A percentile compares a stretch with the other conserved stretches of the same genome.
Evolutionary conservation across 192 early-diverging fungal genomes (phyloP).

Genomic region (Linderina pennispora): DNA sequence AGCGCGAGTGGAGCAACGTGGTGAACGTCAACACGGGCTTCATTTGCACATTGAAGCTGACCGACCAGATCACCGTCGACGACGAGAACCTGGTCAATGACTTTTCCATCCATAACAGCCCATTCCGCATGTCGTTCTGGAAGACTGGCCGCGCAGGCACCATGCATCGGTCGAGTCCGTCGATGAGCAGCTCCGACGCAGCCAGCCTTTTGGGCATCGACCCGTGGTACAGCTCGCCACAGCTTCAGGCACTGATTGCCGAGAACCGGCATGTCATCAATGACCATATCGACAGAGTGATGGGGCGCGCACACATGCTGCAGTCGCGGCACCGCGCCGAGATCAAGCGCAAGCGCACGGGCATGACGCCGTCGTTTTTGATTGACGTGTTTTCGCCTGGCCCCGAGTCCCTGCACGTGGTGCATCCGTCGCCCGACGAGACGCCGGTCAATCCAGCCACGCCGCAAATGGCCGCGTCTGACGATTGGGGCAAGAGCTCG

Average conservation of each 20-base stretch:
- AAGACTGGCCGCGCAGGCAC: conserved; percentile 13
- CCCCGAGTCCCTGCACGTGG: conserved; percentile 34
- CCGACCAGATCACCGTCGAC: conserved; percentile 40
- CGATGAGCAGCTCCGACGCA: conserved; percentile 11
- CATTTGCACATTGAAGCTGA: conserved; percentile 45
- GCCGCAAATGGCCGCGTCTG: conserved; percentile 6
- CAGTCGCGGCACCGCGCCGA: conserved; percentile 43
- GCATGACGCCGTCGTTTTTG: conserved; percentile 40
- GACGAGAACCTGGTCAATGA: conserved; percentile 38
- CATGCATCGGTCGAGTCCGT: conserved; percentile 8
- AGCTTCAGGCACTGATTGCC: conserved; percentile 47
- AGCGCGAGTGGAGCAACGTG: conserved; percentile 26
- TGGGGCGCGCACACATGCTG: conserved; percentile 38
- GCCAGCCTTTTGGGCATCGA: conserved; percentile 46
- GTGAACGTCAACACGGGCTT: conserved; percentile 59
- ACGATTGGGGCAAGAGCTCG: conserved; percentile 24
- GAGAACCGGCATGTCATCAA: conserved; percentile 53
- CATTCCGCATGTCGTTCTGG: conserved; percentile 39
- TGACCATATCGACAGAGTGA: conserved; percentile 28
- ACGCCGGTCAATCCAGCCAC: conserved; percentile 7
- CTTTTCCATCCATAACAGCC: conserved; percentile 18
- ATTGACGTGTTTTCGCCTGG: conserved; percentile 49
- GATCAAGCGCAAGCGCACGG: conserved; percentile 48
- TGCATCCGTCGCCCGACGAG: conserved; percentile 2
- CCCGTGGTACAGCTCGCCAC: conserved; percentile 45